phyloP scores from a whole-genome alignment of 495 filamentous ascomycete species.

The Hypoxylon crocopeplum region DNA sequence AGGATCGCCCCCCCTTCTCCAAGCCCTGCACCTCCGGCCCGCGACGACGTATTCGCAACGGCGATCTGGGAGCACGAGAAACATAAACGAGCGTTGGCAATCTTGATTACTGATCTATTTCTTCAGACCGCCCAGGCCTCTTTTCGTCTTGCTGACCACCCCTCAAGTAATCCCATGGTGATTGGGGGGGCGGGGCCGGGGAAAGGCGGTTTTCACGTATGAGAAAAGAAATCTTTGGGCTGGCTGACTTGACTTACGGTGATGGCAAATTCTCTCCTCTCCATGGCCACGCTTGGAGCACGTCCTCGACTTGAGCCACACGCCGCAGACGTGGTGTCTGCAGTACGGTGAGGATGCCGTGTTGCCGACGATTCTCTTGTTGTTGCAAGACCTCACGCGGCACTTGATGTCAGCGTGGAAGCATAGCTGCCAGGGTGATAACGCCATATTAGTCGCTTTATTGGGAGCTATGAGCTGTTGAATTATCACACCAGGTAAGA shows the following conservation, averaged over 20 bases:
- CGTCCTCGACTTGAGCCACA: conserved; percentile 8
- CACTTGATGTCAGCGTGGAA: conserved; percentile 33
- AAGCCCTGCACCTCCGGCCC: conserved; percentile 6
- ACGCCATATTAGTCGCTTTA: conserved; percentile 1
- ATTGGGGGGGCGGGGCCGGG: no score
- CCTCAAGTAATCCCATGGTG: no score
- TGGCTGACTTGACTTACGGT: conserved; percentile 9
- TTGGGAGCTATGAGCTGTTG: background rate
- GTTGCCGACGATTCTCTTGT: conserved; percentile 15
- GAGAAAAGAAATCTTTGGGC: background rate
- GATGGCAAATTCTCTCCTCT: conserved; percentile 27
- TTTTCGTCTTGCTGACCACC: no score
- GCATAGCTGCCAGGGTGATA: conserved; percentile 35
- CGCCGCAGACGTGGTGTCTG: conserved; percentile 14
- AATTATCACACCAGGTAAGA: no score
- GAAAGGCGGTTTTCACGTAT: no score
- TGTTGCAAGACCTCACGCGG: conserved; percentile 18
- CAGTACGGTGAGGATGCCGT: conserved; percentile 17
- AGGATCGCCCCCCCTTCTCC: conserved; percentile 13
- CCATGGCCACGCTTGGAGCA: conserved; percentile 26
- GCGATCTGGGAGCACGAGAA: conserved; percentile 8
- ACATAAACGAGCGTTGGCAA: background rate
- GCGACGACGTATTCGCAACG: conserved; percentile 11
- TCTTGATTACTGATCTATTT: no score
- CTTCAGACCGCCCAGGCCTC: no score